These are phyloP conservation scores for Citrus mangshanensis DNA, from an alignment of 345 rosid species.

Conservation along the genomic window DNA sequence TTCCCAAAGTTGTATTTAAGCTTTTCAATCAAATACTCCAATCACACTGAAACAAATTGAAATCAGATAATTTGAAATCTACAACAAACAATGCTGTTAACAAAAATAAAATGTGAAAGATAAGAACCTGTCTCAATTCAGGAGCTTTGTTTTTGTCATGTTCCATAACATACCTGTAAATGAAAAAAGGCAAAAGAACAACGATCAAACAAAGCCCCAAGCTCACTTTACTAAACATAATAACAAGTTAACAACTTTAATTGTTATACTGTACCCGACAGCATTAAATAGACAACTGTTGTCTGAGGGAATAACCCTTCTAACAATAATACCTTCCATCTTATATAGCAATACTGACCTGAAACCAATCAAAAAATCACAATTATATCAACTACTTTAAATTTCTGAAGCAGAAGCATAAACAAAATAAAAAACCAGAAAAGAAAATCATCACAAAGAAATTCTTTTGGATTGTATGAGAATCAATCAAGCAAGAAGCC, in stretches of 20 bases:
- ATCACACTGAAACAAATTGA: neutral
- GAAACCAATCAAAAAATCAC: conserved; percentile 2
- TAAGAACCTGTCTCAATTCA: conserved; percentile 53
- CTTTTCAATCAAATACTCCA: neutral
- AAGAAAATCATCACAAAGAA: neutral
- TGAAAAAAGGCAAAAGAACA: conserved; percentile 1
- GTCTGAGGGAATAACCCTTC: conserved; percentile 95
- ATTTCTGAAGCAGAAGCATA: neutral
- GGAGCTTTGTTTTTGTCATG: conserved; percentile 63
- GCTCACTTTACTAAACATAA: neutral
- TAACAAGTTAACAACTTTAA: neutral
- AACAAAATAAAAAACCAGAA: neutral
- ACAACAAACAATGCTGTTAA: neutral
- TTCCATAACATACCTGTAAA: conserved; percentile 81
- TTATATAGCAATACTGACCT: conserved; percentile 18
- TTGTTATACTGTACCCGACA: conserved; percentile 50
- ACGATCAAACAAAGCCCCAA: neutral
- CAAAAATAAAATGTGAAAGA: conserved; percentile 4
- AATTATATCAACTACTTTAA: neutral
- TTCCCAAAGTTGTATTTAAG: neutral
- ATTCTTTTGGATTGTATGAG: neutral
- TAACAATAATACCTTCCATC: conserved; percentile 68
- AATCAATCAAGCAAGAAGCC: neutral
- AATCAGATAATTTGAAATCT: neutral
- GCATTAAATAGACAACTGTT: conserved; percentile 98